A percentile compares a stretch with the other conserved stretches of the same genome.
Evolutionary conservation across 2,329 filamentous ascomycete genomes (phyloP).

Genomic region (Colletotrichum shisoi): DNA sequence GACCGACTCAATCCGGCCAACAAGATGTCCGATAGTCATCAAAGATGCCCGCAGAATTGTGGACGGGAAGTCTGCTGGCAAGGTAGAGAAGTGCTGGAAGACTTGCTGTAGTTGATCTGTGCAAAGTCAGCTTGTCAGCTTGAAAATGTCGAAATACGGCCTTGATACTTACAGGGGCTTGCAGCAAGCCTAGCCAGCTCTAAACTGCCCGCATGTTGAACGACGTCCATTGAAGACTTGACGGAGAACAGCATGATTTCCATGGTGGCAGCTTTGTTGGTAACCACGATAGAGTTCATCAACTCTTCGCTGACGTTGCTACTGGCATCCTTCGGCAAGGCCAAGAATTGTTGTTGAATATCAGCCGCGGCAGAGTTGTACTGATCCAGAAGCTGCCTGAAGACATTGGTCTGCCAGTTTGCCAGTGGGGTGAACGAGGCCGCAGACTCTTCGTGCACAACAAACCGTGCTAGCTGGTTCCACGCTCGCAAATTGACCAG

Average conservation of each 20-base stretch:
- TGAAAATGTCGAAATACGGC: neutral
- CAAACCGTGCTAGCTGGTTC: conserved; percentile 67
- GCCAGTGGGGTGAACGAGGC: conserved; percentile 58
- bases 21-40: conserved; percentile 57
- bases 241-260: conserved; percentile 62
- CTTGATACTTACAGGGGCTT: conserved; percentile 51
- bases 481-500: conserved; percentile 70
- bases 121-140: conserved; percentile 41
- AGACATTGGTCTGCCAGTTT: conserved; percentile 64
- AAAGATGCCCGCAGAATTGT: conserved; percentile 55
- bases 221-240: conserved; percentile 60
- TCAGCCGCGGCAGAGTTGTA: conserved; percentile 64
- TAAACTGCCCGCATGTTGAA: conserved; percentile 57
- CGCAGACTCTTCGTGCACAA: conserved; percentile 55
- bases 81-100: conserved; percentile 58
- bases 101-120: conserved; percentile 60
- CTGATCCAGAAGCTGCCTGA: conserved; percentile 65
- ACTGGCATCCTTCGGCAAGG: conserved; percentile 57
- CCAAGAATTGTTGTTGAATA: conserved; percentile 63
- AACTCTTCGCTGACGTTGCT: conserved; percentile 54
- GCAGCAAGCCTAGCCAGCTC: conserved; percentile 59
- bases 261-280: conserved; percentile 62
- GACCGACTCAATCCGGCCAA: conserved; percentile 54
- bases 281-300: conserved; percentile 59
- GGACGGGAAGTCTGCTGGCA: conserved; percentile 58